phyloP scores from a whole-genome alignment of 345 rosid genomes.

The Melaleuca alternifolia region DNA sequence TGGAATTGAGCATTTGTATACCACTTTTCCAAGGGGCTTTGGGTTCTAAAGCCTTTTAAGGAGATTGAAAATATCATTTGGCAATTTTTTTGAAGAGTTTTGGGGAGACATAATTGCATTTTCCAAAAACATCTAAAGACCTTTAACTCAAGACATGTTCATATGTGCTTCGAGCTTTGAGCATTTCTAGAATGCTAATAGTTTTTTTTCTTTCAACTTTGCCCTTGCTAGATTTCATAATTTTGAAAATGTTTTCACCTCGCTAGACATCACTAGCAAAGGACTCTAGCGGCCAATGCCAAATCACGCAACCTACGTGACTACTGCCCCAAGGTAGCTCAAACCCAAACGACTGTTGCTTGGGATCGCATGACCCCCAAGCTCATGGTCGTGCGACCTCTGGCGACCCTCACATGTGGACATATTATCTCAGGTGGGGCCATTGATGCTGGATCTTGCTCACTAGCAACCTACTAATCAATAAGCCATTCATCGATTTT shows the following conservation, averaged over 20 bases:
- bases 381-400: too few relatives aligned
- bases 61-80: background rate
- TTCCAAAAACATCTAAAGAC: background rate
- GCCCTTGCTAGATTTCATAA: background rate
- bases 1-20: background rate
- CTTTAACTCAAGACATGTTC: rapidly evolving
- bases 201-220: background rate
- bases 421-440: background rate
- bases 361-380: too few relatives aligned
- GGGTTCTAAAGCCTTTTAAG: background rate
- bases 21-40: background rate
- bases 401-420: too few relatives aligned
- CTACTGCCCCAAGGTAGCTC: too few relatives aligned
- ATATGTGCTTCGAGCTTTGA: background rate
- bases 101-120: background rate
- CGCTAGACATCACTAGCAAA: background rate
- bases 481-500: background rate
- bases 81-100: background rate
- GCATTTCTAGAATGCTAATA: background rate
- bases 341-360: rapidly evolving
- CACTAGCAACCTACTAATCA: rapidly evolving
- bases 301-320: rapidly evolving
- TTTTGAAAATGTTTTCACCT: background rate
- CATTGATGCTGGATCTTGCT: rapidly evolving
- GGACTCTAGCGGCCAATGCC: rapidly evolving